Percentiles rank a stretch among this genome's conserved stretches.
These are phyloP conservation scores for Trametes cingulata DNA, from an alignment of 768 basidiomycete species.

Conservation along the genomic window DNA sequence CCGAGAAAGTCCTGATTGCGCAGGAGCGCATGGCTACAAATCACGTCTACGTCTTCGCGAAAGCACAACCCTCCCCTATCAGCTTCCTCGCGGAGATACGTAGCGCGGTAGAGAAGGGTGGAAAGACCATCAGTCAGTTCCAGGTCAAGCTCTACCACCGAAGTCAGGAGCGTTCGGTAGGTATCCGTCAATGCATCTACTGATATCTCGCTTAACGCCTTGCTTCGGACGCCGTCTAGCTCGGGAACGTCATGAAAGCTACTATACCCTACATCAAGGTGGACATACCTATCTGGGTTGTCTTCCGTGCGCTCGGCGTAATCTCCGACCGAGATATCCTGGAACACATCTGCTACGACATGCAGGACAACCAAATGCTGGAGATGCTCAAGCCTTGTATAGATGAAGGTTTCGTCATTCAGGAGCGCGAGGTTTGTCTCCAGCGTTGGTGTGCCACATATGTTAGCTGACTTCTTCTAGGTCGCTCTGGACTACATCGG, in stretches of 20 bases:
- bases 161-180: conserved; percentile 84
- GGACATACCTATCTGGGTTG: conserved; percentile 98
- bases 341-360: conserved; percentile 98
- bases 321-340: conserved; percentile 97
- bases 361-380: conserved; percentile 93
- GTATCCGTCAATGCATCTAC: conserved; percentile 28
- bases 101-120: conserved; percentile 96
- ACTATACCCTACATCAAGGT: conserved; percentile 98
- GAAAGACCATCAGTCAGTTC: conserved; percentile 96
- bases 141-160: conserved; percentile 97
- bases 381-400: conserved; percentile 99
- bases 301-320: conserved; percentile 96
- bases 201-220: background rate
- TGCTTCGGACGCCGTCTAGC: conserved; percentile 40
- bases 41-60: conserved; percentile 98
- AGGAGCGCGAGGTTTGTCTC: conserved; percentile 81
- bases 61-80: conserved; percentile 94
- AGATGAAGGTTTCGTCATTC: conserved; percentile 97
- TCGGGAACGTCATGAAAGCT: conserved; percentile 93
- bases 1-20: conserved; percentile 99
- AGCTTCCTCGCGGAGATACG: conserved; percentile 97
- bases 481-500: conserved; percentile 96
- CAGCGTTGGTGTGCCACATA: too few species aligned
- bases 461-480: conserved; percentile 30
- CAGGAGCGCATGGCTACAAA: conserved; percentile 99